Evolutionary conservation across 1,284 basidiomycete genomes (phyloP), one percentile per base, ranked within the genome.

Genomic region (Ustilago bromivora): DNA sequence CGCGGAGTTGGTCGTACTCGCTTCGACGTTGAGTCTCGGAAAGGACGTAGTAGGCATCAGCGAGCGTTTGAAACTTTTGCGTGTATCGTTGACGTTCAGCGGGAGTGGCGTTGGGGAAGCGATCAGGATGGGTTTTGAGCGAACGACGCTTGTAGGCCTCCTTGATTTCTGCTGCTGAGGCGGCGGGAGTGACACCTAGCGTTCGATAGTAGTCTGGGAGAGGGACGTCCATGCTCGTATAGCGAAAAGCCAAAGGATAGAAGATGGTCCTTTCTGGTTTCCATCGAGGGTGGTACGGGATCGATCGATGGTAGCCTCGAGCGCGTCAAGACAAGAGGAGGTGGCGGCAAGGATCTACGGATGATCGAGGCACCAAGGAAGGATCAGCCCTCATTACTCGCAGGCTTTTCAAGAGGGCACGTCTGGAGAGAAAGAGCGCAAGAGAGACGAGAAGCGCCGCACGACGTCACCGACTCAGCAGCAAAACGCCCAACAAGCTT

Each of bases 11-110:
- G 36, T 82, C 83, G 72, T 98, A 98, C 87, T 98, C 95, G 61
- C 93, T 90, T 60, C 95, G 89, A 49, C 91, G 88, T 17, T 76
- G 81, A 2, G 91, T 87, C 87, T 98, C 94, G 0, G 94, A 96
- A 32, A 98, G 90, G 9, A 97, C 93, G 86, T 95, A 98, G 88
- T 98, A 98, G 11, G 96, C 96, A 87, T 98, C 95, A 57, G 96
- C 94, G 70, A 98, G 92, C n/a, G 79, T 74, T 65, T 86, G 84
- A 92, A 80, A 86, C 70, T 78, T 86, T 78, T 77, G 85, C 57
- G 80, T 87, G 59, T 79, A 92, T 28, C 85, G 87, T 78, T 90
- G 90, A 85, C 90, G 92, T 87, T 96, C 92, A 10, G 88, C 89
- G 8, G 90, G 88, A 1, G 90, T 90, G 3, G 92, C 93, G 81